phyloP scores from a whole-genome alignment of 2,329 filamentous ascomycete species.

The Hymenoscyphus fructigenus region DNA sequence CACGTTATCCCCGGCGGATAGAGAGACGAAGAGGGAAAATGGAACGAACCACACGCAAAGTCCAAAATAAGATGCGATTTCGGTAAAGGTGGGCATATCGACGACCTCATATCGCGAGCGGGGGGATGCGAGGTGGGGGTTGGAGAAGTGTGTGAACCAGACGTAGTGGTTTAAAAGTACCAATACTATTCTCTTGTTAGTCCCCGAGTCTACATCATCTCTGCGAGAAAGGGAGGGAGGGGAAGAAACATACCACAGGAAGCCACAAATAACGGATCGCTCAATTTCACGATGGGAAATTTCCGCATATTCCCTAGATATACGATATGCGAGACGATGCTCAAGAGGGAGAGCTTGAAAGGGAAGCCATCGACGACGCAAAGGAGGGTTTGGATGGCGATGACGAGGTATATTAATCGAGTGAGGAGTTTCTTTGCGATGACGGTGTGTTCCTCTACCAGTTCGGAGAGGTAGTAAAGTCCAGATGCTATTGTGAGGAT shows the following conservation, averaged over 20 bases:
- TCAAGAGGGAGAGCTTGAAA: constrained; percentile 68
- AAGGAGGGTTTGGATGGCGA: constrained; percentile 71
- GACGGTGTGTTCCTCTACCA: constrained; percentile 97
- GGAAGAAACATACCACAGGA: constrained; percentile 66
- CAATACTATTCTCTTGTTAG: constrained; percentile 53
- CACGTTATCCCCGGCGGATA: constrained; percentile 93
- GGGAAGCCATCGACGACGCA: constrained; percentile 85
- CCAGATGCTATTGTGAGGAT: constrained; percentile 68
- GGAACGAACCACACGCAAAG: constrained; percentile 96
- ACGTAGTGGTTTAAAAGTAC: constrained; percentile 90
- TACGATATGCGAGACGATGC: constrained; percentile 76
- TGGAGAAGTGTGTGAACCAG: constrained; percentile 92
- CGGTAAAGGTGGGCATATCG: constrained; percentile 77
- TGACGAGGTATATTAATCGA: constrained; percentile 79
- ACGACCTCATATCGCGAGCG: constrained; percentile 62
- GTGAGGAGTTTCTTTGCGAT: constrained; percentile 84
- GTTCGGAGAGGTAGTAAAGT: constrained; percentile 95
- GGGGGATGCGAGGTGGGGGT: constrained; percentile 58
- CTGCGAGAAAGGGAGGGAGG: background rate
- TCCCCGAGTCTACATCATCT: background rate
- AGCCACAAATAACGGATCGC: constrained; percentile 80
- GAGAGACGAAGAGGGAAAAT: constrained; percentile 89
- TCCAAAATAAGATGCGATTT: constrained; percentile 95
- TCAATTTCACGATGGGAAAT: constrained; percentile 77
- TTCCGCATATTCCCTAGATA: constrained; percentile 83